Conservation (phyloP, 1,284 basidiomycete genomes). For the Cutaneotrichosporon sp. region DNA sequence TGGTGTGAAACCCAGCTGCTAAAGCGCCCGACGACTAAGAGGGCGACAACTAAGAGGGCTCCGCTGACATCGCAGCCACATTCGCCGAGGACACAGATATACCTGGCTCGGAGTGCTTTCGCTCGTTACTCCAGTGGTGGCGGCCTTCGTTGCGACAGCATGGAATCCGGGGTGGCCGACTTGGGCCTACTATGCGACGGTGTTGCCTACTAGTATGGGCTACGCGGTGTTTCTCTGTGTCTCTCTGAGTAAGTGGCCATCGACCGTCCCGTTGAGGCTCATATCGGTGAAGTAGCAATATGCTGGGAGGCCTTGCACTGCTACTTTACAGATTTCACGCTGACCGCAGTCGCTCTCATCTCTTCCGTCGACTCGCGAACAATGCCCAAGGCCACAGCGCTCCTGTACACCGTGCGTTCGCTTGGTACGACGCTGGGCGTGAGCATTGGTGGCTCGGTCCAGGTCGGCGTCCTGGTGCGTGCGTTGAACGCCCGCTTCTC, state of each 20-base stretch:
- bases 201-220: constrained; percentile 43
- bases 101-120: constrained; percentile 34
- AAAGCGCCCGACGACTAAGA: no score
- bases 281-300: no score
- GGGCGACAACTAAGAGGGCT: no score
- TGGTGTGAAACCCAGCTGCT: neutral
- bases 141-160: constrained; percentile 28
- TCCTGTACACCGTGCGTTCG: constrained; percentile 45
- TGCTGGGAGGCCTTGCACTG: no score
- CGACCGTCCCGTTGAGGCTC: no score
- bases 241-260: constrained; percentile 33
- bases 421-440: constrained; percentile 47
- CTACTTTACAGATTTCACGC: no score
- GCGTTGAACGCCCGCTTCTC: constrained; percentile 19
- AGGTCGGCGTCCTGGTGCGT: constrained; percentile 37
- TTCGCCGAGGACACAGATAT: constrained; percentile 40
- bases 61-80: constrained; percentile 33
- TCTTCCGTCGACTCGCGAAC: constrained; percentile 38
- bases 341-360: constrained; percentile 39
- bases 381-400: constrained; percentile 48
- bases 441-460: constrained; percentile 38
- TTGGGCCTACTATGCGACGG: constrained; percentile 42
- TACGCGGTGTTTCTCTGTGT: constrained; percentile 45
- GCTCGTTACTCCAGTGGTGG: constrained; percentile 32
- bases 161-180: constrained; percentile 38